Percentiles rank a stretch among this genome's conserved stretches.
Conservation (phyloP, 2,329 filamentous ascomycete genomes). For the Rugonectria rugulosa region DNA sequence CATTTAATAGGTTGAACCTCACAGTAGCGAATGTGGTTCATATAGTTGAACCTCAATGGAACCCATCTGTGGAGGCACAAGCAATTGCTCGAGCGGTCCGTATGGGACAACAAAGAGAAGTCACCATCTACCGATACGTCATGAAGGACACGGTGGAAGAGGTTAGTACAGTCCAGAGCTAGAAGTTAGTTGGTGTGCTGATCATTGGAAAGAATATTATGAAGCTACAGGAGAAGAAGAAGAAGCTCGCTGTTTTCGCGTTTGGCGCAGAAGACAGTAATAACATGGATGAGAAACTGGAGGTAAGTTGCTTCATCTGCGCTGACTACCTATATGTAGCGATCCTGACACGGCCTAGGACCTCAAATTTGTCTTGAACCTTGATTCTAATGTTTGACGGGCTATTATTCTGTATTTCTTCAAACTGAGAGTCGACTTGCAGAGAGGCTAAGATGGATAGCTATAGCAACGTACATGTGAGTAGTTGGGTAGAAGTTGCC, state of each 20-base stretch:
- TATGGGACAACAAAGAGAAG: neutral
- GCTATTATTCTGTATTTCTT: no score
- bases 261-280: neutral
- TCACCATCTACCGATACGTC: neutral
- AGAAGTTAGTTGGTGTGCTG: no score
- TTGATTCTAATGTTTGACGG: no score
- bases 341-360: no score
- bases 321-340: no score
- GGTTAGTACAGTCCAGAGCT: no score
- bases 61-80: neutral
- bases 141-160: neutral
- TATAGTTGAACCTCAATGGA: constrained; percentile 25
- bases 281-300: constrained; percentile 9
- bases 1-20: constrained; percentile 14
- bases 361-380: no score
- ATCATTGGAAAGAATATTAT: constrained; percentile 9
- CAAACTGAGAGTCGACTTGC: no score
- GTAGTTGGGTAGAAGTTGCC: no score
- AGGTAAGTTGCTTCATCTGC: neutral
- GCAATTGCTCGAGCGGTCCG: neutral
- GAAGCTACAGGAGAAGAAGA: constrained; percentile 15
- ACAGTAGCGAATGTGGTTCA: constrained; percentile 16
- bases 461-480: no score
- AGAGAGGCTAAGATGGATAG: no score
- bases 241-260: constrained; percentile 11